These are phyloP conservation scores for Exserohilum turcica DNA, from an alignment of 2,329 filamentous ascomycete genomes.

Conservation along the genomic window DNA sequence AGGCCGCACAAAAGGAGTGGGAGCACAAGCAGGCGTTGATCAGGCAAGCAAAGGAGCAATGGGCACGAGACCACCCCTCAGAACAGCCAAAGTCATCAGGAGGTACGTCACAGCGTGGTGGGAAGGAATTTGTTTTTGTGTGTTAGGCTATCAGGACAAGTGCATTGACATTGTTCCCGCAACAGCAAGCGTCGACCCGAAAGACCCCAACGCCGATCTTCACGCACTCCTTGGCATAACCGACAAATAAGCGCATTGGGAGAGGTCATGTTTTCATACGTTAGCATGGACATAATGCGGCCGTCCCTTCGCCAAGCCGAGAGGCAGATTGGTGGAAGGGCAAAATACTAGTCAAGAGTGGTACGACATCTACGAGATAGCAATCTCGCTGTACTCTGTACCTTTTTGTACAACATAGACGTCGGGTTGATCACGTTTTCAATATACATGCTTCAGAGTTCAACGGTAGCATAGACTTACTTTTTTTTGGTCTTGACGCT, in stretches of 20 bases:
- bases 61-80: constrained; percentile 70
- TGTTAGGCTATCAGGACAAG: not conserved
- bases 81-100: constrained; percentile 39
- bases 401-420: constrained; percentile 51
- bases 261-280: constrained; percentile 22
- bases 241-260: constrained; percentile 34
- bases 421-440: constrained; percentile 42
- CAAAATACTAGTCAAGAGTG: constrained; percentile 24
- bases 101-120: constrained; percentile 28
- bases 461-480: not conserved
- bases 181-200: constrained; percentile 68
- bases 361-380: constrained; percentile 29
- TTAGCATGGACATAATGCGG: constrained; percentile 32
- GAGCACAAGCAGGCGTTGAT: constrained; percentile 91
- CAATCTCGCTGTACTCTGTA: constrained; percentile 47
- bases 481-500: not conserved
- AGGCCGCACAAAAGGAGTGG: constrained; percentile 77
- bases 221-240: constrained; percentile 63
- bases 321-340: constrained; percentile 19
- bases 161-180: constrained; percentile 4
- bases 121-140: not conserved
- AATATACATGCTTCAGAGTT: constrained; percentile 37
- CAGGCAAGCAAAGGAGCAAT: constrained; percentile 89
- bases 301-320: constrained; percentile 10
- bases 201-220: constrained; percentile 89